Evolutionary conservation across 2,329 filamentous ascomycete genomes (phyloP).

Genomic region (Hypoxylon sp.): DNA sequence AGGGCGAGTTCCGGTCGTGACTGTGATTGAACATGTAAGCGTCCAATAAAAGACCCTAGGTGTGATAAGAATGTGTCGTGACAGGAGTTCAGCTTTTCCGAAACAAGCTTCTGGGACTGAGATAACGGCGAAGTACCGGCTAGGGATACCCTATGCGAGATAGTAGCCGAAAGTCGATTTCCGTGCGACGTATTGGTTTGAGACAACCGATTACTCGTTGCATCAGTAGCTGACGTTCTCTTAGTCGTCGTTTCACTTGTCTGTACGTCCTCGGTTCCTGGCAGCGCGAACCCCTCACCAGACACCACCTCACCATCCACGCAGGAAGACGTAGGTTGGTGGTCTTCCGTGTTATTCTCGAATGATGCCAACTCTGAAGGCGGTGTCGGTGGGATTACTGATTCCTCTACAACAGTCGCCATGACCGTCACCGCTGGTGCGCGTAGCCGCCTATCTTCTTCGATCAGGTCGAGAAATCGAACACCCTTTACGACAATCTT

Average conservation of each 20-base stretch:
- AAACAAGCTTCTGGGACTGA: constrained; percentile 77
- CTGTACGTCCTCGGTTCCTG: constrained; percentile 50
- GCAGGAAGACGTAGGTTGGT: constrained; percentile 53
- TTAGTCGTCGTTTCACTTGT: constrained; percentile 50
- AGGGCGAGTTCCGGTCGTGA: constrained; percentile 83
- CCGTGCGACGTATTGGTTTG: constrained; percentile 49
- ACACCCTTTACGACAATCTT: constrained; percentile 92
- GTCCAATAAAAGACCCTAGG: constrained; percentile 90
- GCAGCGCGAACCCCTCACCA: constrained; percentile 47
- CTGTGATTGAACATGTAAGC: constrained; percentile 88
- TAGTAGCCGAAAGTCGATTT: constrained; percentile 60
- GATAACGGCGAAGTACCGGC: constrained; percentile 70
- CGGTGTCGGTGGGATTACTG: constrained; percentile 67
- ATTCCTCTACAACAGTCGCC: constrained; percentile 67
- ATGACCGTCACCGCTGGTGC: constrained; percentile 64
- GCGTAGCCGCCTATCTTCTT: constrained; percentile 64
- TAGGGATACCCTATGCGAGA: constrained; percentile 80
- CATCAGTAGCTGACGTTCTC: constrained; percentile 54
- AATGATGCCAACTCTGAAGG: constrained; percentile 65
- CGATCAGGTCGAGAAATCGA: constrained; percentile 85
- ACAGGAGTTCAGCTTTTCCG: constrained; percentile 77
- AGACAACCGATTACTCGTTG: constrained; percentile 46
- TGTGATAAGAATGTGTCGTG: constrained; percentile 92
- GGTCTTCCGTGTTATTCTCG: constrained; percentile 48
- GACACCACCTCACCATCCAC: constrained; percentile 45